A percentile compares a stretch with the other conserved stretches of the same genome.
Evolutionary conservation across 176 grass and related monocot genomes (phyloP).

Genomic region (Cenchrus purpureus): DNA sequence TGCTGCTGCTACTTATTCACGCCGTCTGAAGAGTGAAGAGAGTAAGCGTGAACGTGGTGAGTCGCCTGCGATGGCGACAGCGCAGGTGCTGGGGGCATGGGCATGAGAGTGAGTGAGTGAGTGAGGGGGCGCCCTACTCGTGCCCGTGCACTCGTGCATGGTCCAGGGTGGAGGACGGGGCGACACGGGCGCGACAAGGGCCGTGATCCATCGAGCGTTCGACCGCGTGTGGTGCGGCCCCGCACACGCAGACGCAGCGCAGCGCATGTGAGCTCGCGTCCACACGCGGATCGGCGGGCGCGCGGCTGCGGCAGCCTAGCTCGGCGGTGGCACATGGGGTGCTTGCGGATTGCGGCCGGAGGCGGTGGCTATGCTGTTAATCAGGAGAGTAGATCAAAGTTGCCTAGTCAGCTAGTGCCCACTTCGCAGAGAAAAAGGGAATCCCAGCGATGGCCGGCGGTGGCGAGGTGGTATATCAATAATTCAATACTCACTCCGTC

Average conservation of each 20-base stretch:
- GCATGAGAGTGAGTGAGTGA: neutral
- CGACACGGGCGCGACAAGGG: constrained; percentile 17
- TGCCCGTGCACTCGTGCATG: constrained; percentile 2
- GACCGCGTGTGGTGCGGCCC: too few relatives aligned
- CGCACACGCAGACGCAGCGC: neutral
- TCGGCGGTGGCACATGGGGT: constrained; percentile 29
- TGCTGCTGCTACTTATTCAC: neutral
- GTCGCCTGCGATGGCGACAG: neutral
- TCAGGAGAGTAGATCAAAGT: too few relatives aligned
- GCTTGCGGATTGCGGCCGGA: neutral
- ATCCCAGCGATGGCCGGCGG: too few relatives aligned
- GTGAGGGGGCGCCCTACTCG: too few relatives aligned
- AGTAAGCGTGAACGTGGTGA: neutral
- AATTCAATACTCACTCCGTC: too few relatives aligned
- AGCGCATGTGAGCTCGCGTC: neutral
- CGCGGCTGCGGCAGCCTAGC: neutral
- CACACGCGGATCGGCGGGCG: neutral
- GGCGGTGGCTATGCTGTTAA: too few relatives aligned
- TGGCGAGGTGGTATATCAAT: too few relatives aligned
- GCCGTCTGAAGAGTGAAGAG: neutral
- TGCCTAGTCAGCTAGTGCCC: too few relatives aligned
- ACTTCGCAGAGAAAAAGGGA: too few relatives aligned
- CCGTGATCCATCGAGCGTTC: too few relatives aligned
- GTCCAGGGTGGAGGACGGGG: neutral
- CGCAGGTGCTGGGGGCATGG: constrained; percentile 24